phyloP scores from a whole-genome alignment of 441 rosid species.

The Corymbia calophylla region DNA sequence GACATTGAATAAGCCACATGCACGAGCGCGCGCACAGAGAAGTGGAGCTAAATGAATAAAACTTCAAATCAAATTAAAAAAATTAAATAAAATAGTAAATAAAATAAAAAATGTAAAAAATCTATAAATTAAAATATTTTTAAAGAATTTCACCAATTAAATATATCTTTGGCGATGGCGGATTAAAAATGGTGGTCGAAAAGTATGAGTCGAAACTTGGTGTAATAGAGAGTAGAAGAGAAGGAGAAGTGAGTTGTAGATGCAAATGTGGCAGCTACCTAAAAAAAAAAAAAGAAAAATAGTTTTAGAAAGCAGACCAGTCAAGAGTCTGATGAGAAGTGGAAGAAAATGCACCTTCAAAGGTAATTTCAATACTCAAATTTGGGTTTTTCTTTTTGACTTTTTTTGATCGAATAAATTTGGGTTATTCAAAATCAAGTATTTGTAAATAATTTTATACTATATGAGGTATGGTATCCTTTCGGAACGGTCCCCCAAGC shows the following conservation, averaged over 20 bases:
- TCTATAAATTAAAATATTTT: too few species aligned
- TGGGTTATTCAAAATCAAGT: background rate
- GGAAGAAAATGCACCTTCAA: background rate
- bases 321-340: background rate
- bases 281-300: background rate
- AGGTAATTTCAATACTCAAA: background rate
- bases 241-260: background rate
- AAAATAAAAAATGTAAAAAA: too few species aligned
- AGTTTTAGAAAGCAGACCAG: background rate
- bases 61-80: too few species aligned
- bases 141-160: too few species aligned
- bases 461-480: background rate
- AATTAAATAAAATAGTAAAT: too few species aligned
- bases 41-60: too few species aligned
- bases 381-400: background rate
- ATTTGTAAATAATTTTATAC: background rate
- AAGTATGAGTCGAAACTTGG: too few species aligned
- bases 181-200: too few species aligned
- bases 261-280: background rate
- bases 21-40: background rate
- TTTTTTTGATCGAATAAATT: too few species aligned
- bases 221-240: background rate
- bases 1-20: background rate
- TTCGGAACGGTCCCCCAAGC: background rate
- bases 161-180: too few species aligned